phyloP scores from a whole-genome alignment of 2,329 filamentous ascomycete genomes.

The Diaporthe citriasiana region DNA sequence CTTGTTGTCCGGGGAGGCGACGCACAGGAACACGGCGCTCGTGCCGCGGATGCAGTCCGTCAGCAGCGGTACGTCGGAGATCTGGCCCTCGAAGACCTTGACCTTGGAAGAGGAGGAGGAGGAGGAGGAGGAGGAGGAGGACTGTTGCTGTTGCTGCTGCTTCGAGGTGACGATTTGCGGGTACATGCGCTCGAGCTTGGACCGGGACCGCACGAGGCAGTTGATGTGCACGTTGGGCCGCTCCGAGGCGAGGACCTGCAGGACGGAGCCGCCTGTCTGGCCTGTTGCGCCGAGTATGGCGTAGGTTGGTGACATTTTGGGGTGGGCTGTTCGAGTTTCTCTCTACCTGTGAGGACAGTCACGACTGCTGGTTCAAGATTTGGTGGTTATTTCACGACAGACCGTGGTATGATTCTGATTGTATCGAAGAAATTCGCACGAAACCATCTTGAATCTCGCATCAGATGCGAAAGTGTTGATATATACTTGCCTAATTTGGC shows the following conservation, averaged over 20 bases:
- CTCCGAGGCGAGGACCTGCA: not conserved
- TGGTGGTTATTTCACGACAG: not conserved
- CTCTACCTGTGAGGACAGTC: not conserved
- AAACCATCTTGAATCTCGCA: not conserved
- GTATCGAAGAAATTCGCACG: not conserved
- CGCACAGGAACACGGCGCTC: conserved; percentile 28
- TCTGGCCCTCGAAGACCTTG: conserved; percentile 1
- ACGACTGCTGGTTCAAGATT: not conserved
- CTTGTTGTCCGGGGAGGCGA: conserved; percentile 7
- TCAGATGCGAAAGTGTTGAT: not conserved
- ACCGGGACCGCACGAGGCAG: conserved; percentile 16
- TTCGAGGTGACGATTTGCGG: not conserved
- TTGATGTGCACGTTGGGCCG: conserved; percentile 11
- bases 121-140: not conserved
- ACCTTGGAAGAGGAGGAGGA: not conserved
- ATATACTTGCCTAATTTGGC: not conserved
- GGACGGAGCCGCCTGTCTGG: conserved; percentile 24
- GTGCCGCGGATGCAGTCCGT: conserved; percentile 33
- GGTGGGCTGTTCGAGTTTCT: conserved; percentile 20
- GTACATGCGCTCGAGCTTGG: conserved; percentile 32
- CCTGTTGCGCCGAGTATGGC: conserved; percentile 32
- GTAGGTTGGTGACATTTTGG: conserved; percentile 37
- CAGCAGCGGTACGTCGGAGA: conserved; percentile 17
- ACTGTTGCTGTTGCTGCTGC: not conserved
- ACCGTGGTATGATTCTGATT: not conserved